Evolutionary conservation across 495 filamentous ascomycete genomes (phyloP), one percentile per base, ranked within the genome.

Genomic region (Daldinia caldariorum): DNA sequence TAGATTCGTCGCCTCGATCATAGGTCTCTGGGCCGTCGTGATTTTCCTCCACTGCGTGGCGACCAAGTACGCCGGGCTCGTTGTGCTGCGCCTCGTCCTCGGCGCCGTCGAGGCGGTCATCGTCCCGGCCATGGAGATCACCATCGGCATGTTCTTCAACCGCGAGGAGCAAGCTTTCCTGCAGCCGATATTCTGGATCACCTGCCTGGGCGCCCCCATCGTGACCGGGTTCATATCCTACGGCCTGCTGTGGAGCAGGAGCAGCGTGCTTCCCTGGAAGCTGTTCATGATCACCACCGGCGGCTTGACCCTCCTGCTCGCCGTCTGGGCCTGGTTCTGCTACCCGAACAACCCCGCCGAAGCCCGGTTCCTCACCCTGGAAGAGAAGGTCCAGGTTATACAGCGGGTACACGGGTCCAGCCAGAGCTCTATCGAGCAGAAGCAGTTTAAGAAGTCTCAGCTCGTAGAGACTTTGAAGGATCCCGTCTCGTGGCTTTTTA

Each of bases 131-230:
- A 61, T 61, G 58, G 58, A 61, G 20, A 61, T 61, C 32, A 61
- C 58, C 32, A 61, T 61, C 9, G 58, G 58, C 6, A 61, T 61
- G 58, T 61, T 61, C 43, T 61, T 61, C 32, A 61, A 61, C 16
- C 58, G 58, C 3, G 58, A 61, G 31, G 58, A 61, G 14, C 58
- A 61, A 22, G 58, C 58, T 16, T 61, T 61, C 37, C 43, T 61
- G 16, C 58, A 61, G 14, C 58, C 58, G 26, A 50, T 61, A 4
- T 61, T 61, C 37, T 61, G 58, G 58, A n/a, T 61, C 43, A 61
- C 58, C 22, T 61, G 58, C n/a, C 58, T 50, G 6, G 58, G 41
- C 0, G 58, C 58, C 18, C 58, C 58, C 43, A 47, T 61, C n/a
- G 58, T 61, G 16, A 43, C 58, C 26, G 58, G 58, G 9, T 61